phyloP scores from a whole-genome alignment of 805 yeast genomes.

The Monosporozyma servazzii region DNA sequence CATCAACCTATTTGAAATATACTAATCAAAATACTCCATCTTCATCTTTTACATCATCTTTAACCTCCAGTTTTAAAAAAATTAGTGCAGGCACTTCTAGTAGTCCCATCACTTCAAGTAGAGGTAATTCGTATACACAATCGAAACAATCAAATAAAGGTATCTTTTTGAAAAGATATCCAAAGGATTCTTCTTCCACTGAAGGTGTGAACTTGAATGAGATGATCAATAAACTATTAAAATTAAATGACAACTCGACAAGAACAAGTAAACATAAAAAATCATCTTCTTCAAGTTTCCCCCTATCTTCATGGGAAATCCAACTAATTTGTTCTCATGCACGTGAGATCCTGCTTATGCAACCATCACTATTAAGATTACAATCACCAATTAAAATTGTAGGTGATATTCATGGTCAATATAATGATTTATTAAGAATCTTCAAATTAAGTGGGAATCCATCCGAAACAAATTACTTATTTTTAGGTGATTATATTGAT shows the following conservation, averaged over 20 bases:
- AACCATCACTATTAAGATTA: slow-evolving; percentile 55
- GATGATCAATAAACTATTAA: slow-evolving; percentile 51
- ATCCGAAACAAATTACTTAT: slow-evolving; percentile 83
- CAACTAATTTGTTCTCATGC: slow-evolving; percentile 49
- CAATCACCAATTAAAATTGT: slow-evolving; percentile 77
- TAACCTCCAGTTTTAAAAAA: slow-evolving; percentile 2
- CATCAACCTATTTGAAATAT: slow-evolving; percentile 3
- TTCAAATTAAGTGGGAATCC: slow-evolving; percentile 95
- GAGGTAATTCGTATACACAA: slow-evolving; percentile 5
- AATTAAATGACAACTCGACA: slow-evolving; percentile 24
- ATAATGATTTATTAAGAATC: slow-evolving; percentile 78
- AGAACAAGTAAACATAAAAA: neutral
- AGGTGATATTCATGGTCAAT: slow-evolving; percentile 96
- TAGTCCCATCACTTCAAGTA: slow-evolving; percentile 3
- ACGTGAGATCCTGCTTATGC: slow-evolving; percentile 50
- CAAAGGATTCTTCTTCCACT: slow-evolving; percentile 21
- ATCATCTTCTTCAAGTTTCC: slow-evolving; percentile 26
- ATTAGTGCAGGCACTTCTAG: neutral
- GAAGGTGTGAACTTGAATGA: slow-evolving; percentile 46
- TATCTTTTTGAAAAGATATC: slow-evolving; percentile 22
- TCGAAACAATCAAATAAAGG: slow-evolving; percentile 3
- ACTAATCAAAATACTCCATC: slow-evolving; percentile 2
- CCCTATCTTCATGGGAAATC: slow-evolving; percentile 44
- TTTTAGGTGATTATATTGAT: slow-evolving; percentile 94
- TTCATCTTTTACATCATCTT: slow-evolving; percentile 5